A percentile compares a stretch with the other conserved stretches of the same genome.
phyloP scores from a whole-genome alignment of 345 rosid species.

The Salix arbutifolia region DNA sequence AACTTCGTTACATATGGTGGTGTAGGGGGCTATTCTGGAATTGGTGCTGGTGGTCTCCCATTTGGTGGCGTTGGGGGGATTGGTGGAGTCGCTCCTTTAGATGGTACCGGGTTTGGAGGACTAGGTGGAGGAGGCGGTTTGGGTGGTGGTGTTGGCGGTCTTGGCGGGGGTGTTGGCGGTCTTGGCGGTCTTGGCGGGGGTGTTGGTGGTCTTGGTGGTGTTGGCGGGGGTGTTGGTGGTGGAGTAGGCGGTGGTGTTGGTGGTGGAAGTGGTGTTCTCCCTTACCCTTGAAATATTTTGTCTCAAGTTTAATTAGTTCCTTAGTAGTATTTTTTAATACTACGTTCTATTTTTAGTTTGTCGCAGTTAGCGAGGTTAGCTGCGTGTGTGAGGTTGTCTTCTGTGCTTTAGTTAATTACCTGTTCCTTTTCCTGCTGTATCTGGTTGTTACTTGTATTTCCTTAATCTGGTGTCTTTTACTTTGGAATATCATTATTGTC shows the following conservation, averaged over 20 bases:
- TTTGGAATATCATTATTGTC: no score
- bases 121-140: slow-evolving; percentile 14
- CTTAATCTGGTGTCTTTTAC: no score
- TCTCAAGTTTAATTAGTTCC: not conserved
- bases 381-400: not conserved
- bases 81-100: slow-evolving; percentile 22
- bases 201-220: not conserved
- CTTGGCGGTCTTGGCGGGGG: not conserved
- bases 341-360: no score
- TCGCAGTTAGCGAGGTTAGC: not conserved
- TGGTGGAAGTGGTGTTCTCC: slow-evolving; percentile 10
- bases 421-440: not conserved
- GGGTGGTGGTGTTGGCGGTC: slow-evolving; percentile 5
- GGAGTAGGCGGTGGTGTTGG: not conserved
- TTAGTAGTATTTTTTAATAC: no score
- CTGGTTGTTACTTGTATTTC: not conserved
- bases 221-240: not conserved
- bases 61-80: slow-evolving; percentile 23
- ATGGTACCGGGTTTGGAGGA: slow-evolving; percentile 24
- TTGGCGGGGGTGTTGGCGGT: slow-evolving; percentile 1
- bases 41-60: slow-evolving; percentile 39
- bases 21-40: slow-evolving; percentile 50
- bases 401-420: not conserved
- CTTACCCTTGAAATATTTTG: slow-evolving; percentile 6
- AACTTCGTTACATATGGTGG: slow-evolving; percentile 66